Conservation (phyloP, 805 yeast genomes). For the Cyberlindnera mycetangii region DNA sequence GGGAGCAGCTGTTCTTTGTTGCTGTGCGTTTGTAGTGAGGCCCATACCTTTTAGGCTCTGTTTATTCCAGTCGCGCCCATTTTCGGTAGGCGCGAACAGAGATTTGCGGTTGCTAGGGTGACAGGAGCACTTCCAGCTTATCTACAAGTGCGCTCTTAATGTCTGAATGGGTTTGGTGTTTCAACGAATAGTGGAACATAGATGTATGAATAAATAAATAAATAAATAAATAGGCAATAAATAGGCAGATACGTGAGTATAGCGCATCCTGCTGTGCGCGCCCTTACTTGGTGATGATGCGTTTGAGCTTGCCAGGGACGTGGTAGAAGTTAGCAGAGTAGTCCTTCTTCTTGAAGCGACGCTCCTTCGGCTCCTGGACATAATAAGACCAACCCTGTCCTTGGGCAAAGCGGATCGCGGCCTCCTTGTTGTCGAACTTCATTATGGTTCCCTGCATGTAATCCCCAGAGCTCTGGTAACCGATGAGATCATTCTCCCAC, state of each 20-base stretch:
- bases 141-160: too few species aligned
- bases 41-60: neutral
- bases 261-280: too few species aligned
- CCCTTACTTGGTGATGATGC: constrained; percentile 69
- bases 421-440: constrained; percentile 70
- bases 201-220: constrained; percentile 1
- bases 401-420: constrained; percentile 75
- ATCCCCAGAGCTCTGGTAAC: constrained; percentile 78
- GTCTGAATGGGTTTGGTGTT: too few species aligned
- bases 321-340: constrained; percentile 72
- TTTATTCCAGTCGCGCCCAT: neutral
- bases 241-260: too few species aligned
- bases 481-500: constrained; percentile 89
- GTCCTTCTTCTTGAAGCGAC: constrained; percentile 71
- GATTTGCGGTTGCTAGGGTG: neutral
- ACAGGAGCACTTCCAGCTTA: too few species aligned
- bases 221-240: constrained; percentile 13
- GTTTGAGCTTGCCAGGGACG: constrained; percentile 68
- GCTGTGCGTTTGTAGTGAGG: neutral
- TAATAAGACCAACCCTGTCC: constrained; percentile 86
- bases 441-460: constrained; percentile 75
- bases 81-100: neutral
- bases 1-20: too few species aligned
- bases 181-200: too few species aligned
- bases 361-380: constrained; percentile 75